A percentile compares a stretch with the other conserved stretches of the same genome.
Conservation (phyloP, 768 basidiomycete species). For the Leucocoprinus leucothites region DNA sequence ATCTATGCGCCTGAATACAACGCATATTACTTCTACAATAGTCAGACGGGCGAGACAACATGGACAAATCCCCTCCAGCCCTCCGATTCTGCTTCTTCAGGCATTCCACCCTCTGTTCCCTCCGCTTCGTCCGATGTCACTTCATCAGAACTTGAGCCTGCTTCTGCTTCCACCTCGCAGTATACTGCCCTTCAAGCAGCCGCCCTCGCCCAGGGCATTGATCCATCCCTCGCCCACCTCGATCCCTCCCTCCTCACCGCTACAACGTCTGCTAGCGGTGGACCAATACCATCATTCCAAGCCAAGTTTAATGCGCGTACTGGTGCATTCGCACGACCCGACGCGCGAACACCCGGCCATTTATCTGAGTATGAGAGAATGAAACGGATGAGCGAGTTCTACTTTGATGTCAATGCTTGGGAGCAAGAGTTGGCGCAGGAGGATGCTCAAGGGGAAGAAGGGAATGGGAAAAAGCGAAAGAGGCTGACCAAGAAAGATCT, state of each 20-base stretch:
- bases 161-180: constrained; percentile 27
- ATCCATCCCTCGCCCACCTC: constrained; percentile 76
- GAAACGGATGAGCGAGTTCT: constrained; percentile 84
- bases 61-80: constrained; percentile 75
- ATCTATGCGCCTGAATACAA: constrained; percentile 75
- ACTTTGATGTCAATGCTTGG: constrained; percentile 84
- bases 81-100: constrained; percentile 13
- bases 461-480: constrained; percentile 71
- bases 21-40: constrained; percentile 85
- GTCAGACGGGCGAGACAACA: constrained; percentile 73
- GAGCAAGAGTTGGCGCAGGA: constrained; percentile 61
- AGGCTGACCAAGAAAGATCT: constrained; percentile 79
- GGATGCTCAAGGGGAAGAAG: constrained; percentile 42
- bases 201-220: constrained; percentile 76
- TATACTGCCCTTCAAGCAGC: constrained; percentile 62
- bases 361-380: constrained; percentile 79
- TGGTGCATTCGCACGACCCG: constrained; percentile 64
- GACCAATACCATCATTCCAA: constrained; percentile 42
- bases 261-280: constrained; percentile 26
- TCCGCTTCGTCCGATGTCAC: constrained; percentile 14
- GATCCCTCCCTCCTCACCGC: constrained; percentile 62
- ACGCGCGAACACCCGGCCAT: constrained; percentile 71
- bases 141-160: constrained; percentile 7
- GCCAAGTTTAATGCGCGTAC: constrained; percentile 85
- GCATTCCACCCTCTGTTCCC: constrained; percentile 14